Percentiles rank a stretch among this genome's conserved stretches.
Conservation (phyloP, 768 basidiomycete genomes). For the Trametopsis cervina region DNA sequence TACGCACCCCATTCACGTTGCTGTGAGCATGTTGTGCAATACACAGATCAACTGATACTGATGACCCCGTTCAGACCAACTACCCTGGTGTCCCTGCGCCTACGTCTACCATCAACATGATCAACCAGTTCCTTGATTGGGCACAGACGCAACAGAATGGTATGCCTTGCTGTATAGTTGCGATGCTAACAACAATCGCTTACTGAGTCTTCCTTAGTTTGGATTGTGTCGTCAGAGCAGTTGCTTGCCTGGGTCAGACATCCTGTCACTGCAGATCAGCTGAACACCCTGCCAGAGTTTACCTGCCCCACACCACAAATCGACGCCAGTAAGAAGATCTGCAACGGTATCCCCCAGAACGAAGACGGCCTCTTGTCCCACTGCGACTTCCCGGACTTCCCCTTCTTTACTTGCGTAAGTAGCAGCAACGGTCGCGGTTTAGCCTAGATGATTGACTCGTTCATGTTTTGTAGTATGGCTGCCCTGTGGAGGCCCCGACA, state of each 20-base stretch:
- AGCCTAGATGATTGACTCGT: neutral
- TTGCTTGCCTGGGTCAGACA: constrained; percentile 69
- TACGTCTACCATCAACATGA: constrained; percentile 59
- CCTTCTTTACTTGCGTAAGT: constrained; percentile 73
- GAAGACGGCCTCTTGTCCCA: constrained; percentile 53
- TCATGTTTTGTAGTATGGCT: constrained; percentile 53
- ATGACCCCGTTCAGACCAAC: constrained; percentile 27
- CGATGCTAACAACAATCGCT: too few relatives aligned
- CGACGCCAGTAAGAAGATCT: constrained; percentile 46
- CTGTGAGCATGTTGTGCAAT: constrained; percentile 30
- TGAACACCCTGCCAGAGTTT: constrained; percentile 45
- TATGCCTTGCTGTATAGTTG: constrained; percentile 20
- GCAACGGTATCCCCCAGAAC: constrained; percentile 70
- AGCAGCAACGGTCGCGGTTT: neutral
- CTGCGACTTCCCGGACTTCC: constrained; percentile 68
- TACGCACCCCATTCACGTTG: constrained; percentile 74
- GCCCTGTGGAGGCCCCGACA: constrained; percentile 48
- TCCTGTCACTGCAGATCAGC: constrained; percentile 57
- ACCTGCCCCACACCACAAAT: constrained; percentile 62
- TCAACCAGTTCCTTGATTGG: constrained; percentile 79
- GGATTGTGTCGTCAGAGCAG: constrained; percentile 69
- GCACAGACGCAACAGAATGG: constrained; percentile 64
- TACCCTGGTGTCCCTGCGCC: constrained; percentile 52
- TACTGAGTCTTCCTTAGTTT: constrained; percentile 34
- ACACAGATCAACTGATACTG: neutral